Evolutionary conservation across 192 early-diverging fungal species (phyloP), one percentile per base, ranked within the genome.

Genomic region (Backusella australiensis): DNA sequence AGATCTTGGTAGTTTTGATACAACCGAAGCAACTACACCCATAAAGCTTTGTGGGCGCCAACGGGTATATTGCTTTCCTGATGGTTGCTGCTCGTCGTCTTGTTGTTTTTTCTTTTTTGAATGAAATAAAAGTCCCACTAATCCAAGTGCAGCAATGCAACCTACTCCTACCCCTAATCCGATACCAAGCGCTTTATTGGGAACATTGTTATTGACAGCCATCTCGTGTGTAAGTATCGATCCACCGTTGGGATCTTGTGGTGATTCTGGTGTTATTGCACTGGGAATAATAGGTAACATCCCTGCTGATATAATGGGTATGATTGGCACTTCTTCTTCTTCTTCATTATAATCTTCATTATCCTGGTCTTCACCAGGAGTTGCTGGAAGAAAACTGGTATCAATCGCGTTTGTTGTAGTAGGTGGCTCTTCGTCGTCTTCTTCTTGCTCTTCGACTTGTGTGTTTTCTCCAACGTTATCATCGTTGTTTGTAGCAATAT

Each of bases 31-130:
- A 44, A 82, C 73, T 11, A 78, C 77, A 42, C 74, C 77, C 76
- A 82, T 67, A 38, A 82, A 82, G 53, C 77, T 78, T 59, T 82
- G 81, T 32, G 81, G 67, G 41, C 81, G 65, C 81, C 81, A 82
- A 17, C 77, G 81, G 26, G 81, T 82, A 19, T 75, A 70, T 1
- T 65, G 49, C 4, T 21, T 56, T 21, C n/a, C n/a, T 56, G 56
- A 49, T n/a, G 46, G 19, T 6, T 19, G 42, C 6, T 72, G 29
- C 6, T 63, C 56, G 14, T 63, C 56, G 9, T 63, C 23, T 63
- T 63, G 29, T 52, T 49, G 41, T 36, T 74, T 69, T 42, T 74
- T 73, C 38, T 70, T 73, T 26, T 59, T 74, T n/a, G 69, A 68
- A 23, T 75, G 69, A 26, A 77, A 69, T 34, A 77, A 52, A 15